A percentile compares a stretch with the other conserved stretches of the same genome.
These are phyloP conservation scores for Pseudogymnoascus sp. DNA, from an alignment of 2,329 filamentous ascomycete species.

Conservation along the genomic window DNA sequence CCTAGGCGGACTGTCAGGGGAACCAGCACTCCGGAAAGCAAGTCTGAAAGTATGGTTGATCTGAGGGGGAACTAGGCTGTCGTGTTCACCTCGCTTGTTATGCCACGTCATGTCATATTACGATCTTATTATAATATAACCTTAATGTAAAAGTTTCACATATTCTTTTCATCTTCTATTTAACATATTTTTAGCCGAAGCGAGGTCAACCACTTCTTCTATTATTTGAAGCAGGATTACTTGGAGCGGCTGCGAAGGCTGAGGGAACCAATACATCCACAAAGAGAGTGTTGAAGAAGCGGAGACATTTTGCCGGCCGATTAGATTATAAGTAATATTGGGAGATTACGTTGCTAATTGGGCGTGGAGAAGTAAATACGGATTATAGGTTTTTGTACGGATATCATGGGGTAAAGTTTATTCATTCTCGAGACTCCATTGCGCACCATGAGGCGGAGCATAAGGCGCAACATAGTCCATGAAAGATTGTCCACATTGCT, in stretches of 20 bases:
- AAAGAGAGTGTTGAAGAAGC: neutral
- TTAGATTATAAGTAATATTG: neutral
- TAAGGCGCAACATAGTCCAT: neutral
- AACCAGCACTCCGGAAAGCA: neutral
- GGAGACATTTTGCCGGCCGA: neutral
- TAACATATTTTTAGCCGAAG: neutral
- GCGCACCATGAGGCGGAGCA: neutral
- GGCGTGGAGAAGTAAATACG: neutral
- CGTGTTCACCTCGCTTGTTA: neutral
- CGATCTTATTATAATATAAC: neutral
- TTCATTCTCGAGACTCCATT: neutral
- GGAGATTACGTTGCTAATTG: neutral
- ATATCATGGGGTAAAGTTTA: neutral
- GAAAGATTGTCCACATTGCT: neutral
- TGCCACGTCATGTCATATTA: neutral
- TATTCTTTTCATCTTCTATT: neutral
- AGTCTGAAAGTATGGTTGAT: constrained; percentile 3
- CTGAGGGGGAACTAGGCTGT: neutral
- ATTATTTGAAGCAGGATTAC: neutral
- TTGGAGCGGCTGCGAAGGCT: neutral
- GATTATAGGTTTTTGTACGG: neutral
- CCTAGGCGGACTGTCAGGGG: neutral
- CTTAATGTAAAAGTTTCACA: neutral
- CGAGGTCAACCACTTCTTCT: neutral
- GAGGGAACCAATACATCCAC: neutral